Evolutionary conservation across 106 monocot species (phyloP).

Genomic region (Platanthera guangdongensis): DNA sequence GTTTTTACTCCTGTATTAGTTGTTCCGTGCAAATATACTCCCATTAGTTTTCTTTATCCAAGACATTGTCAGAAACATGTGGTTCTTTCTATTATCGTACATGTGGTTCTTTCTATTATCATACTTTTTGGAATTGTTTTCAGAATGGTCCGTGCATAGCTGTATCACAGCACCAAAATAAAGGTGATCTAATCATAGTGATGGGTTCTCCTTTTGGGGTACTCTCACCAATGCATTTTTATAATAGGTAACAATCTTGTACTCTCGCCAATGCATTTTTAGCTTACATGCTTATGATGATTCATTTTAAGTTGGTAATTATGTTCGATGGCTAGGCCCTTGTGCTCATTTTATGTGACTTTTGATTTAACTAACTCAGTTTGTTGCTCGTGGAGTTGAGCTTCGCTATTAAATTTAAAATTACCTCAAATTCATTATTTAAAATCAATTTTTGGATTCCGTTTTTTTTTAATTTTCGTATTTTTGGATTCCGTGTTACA

Average conservation of each 20-base stretch:
- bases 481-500: no score
- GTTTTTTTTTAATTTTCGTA: no score
- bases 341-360: no score
- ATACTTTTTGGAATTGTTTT: constrained; percentile 3
- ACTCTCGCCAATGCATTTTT: neutral
- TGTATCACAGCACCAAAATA: constrained; percentile 44
- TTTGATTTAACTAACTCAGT: no score
- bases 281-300: neutral
- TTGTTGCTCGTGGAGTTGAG: no score
- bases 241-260: constrained; percentile 57
- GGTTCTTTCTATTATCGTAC: neutral
- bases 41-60: neutral
- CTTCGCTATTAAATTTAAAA: no score
- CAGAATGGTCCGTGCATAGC: constrained; percentile 32
- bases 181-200: constrained; percentile 66
- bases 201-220: constrained; percentile 93
- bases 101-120: neutral
- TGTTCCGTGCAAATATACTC: neutral
- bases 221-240: constrained; percentile 75
- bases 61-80: neutral
- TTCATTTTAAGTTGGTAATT: neutral
- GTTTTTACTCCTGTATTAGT: neutral
- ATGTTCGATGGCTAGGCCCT: no score
- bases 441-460: no score
- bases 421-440: no score